phyloP scores from a whole-genome alignment of 2,329 filamentous ascomycete species.

The Apiospora sp. region DNA sequence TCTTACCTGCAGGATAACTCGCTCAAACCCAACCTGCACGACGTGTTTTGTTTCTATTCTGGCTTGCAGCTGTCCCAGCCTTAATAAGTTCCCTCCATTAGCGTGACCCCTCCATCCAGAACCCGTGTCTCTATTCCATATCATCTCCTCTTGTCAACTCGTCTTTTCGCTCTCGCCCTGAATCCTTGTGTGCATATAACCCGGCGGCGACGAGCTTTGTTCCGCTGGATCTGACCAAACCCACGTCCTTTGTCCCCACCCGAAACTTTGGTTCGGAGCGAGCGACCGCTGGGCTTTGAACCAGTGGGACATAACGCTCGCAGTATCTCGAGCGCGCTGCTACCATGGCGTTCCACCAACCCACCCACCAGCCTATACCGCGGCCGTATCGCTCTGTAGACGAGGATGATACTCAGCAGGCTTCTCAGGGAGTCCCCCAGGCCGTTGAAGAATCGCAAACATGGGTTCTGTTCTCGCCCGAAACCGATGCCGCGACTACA shows the following conservation, averaged over 20 bases:
- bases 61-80: slow-evolving; percentile 21
- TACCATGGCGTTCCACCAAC: slow-evolving; percentile 67
- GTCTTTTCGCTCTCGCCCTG: neutral
- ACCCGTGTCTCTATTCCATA: slow-evolving; percentile 12
- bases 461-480: slow-evolving; percentile 94
- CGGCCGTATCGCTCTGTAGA: slow-evolving; percentile 53
- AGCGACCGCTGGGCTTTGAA: slow-evolving; percentile 18
- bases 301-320: slow-evolving; percentile 23
- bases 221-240: neutral
- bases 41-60: slow-evolving; percentile 21
- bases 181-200: slow-evolving; percentile 8
- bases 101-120: slow-evolving; percentile 18
- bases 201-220: slow-evolving; percentile 6
- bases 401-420: slow-evolving; percentile 47
- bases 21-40: slow-evolving; percentile 9
- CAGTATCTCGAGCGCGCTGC: neutral
- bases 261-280: neutral
- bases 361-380: slow-evolving; percentile 60
- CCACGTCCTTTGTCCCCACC: neutral
- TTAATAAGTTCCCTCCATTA: slow-evolving; percentile 17
- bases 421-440: slow-evolving; percentile 40
- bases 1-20: slow-evolving; percentile 8
- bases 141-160: slow-evolving; percentile 5
- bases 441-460: slow-evolving; percentile 79
- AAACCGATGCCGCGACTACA: slow-evolving; percentile 66